phyloP scores from a whole-genome alignment of 495 filamentous ascomycete species.

The Aspergillus ellipticus region DNA sequence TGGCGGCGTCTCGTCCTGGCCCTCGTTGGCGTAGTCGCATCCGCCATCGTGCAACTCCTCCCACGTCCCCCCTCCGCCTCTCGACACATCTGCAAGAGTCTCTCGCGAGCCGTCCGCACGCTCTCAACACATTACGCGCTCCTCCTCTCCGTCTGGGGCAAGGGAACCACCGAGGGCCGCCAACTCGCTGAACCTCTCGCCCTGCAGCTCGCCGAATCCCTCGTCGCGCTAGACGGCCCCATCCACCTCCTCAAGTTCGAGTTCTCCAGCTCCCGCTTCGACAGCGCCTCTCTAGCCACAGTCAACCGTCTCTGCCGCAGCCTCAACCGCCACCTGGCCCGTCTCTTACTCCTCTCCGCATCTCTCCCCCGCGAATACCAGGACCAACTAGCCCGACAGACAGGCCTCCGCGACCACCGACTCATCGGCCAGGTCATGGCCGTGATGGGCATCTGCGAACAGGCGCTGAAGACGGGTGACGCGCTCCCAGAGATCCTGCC shows the following conservation, averaged over 20 bases:
- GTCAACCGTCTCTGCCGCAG: constrained; percentile 35
- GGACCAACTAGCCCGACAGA: constrained; percentile 21
- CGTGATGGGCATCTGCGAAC: constrained; percentile 36
- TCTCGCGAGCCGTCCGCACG: constrained; percentile 35
- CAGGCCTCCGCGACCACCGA: constrained; percentile 36
- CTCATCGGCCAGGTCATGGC: constrained; percentile 42
- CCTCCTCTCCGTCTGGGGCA: constrained; percentile 39
- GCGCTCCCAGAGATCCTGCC: constrained; percentile 40
- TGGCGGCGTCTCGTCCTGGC: constrained; percentile 43
- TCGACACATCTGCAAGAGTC: constrained; percentile 37
- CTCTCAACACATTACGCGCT: constrained; percentile 45
- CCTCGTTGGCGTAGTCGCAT: constrained; percentile 35
- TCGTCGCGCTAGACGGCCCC: constrained; percentile 29
- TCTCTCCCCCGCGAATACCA: constrained; percentile 32
- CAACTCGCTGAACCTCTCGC: constrained; percentile 32
- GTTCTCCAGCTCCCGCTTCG: constrained; percentile 41
- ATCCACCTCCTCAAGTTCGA: constrained; percentile 34
- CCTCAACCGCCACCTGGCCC: constrained; percentile 33
- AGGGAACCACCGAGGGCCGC: constrained; percentile 17
- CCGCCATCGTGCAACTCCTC: constrained; percentile 39
- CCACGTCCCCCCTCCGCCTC: constrained; percentile 42
- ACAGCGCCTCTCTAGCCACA: constrained; percentile 29
- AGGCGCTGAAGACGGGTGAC: constrained; percentile 40
- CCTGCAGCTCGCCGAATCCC: constrained; percentile 28
- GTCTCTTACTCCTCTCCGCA: constrained; percentile 32